phyloP scores from a whole-genome alignment of 75 land plant species.

The Sequoia sempervirens region DNA sequence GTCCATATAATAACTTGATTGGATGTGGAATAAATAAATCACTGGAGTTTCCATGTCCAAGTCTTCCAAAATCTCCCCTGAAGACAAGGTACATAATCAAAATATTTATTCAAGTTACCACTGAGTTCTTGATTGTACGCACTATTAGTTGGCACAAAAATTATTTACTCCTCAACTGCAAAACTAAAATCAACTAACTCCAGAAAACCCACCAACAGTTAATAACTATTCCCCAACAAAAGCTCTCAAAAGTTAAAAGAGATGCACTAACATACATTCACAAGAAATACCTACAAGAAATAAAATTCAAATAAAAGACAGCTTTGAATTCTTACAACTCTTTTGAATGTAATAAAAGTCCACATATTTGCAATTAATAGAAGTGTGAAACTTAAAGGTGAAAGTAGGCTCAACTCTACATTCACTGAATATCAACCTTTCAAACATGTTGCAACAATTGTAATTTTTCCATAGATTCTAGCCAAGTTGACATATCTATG shows the following conservation, averaged over 20 bases:
- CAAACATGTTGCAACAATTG: neutral
- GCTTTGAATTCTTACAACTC: neutral
- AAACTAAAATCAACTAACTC: neutral
- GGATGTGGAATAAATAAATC: slow-evolving; percentile 92
- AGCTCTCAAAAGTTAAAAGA: neutral
- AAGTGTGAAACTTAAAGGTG: neutral
- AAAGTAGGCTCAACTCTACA: neutral
- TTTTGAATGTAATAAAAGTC: neutral
- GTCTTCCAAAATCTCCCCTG: slow-evolving; percentile 99
- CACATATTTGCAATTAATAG: neutral
- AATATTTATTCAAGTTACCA: neutral
- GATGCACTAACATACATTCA: neutral
- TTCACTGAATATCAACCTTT: neutral
- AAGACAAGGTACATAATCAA: neutral
- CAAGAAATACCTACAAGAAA: neutral
- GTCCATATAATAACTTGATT: slow-evolving; percentile 66
- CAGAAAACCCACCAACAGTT: neutral
- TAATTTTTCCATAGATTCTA: too few relatives aligned
- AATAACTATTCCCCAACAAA: neutral
- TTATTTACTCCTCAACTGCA: neutral
- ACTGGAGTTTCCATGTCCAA: slow-evolving; percentile 98
- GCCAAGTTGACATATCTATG: too few relatives aligned
- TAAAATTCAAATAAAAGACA: neutral
- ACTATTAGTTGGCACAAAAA: neutral
- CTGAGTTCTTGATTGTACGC: neutral